phyloP scores from a whole-genome alignment of 495 filamentous ascomycete genomes.

The Trypethelium eluteriae region DNA sequence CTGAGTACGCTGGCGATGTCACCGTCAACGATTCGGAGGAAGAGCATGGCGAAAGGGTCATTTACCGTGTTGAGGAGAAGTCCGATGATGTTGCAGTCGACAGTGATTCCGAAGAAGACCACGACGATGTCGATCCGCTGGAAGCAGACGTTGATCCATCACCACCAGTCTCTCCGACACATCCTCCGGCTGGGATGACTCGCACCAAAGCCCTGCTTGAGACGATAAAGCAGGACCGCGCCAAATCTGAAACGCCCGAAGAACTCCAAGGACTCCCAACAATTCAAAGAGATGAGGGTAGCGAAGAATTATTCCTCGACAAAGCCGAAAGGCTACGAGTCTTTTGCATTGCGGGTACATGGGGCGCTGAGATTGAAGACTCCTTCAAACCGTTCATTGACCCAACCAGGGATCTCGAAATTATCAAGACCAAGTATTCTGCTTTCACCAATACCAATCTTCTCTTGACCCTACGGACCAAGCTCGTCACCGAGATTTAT shows the following conservation, averaged over 20 bases:
- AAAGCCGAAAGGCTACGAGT: slow-evolving; percentile 37
- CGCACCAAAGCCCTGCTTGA: not conserved
- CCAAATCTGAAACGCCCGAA: not conserved
- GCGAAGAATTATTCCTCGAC: slow-evolving; percentile 58
- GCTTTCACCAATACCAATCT: slow-evolving; percentile 70
- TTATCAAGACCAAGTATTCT: slow-evolving; percentile 81
- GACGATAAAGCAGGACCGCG: not conserved
- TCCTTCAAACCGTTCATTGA: slow-evolving; percentile 44
- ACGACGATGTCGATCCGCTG: not conserved
- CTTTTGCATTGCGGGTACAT: slow-evolving; percentile 53
- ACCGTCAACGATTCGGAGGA: slow-evolving; percentile 40
- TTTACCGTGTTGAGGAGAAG: slow-evolving; percentile 26
- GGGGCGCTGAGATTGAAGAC: slow-evolving; percentile 61
- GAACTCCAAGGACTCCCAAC: not conserved
- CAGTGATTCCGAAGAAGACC: slow-evolving; percentile 4
- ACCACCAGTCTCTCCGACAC: slow-evolving; percentile 1
- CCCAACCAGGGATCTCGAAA: slow-evolving; percentile 48
- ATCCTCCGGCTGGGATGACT: slow-evolving; percentile 5
- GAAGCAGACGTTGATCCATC: slow-evolving; percentile 8
- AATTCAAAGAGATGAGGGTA: slow-evolving; percentile 16
- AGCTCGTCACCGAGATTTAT: slow-evolving; percentile 83
- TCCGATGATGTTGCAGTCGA: slow-evolving; percentile 14
- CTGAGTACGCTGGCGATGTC: slow-evolving; percentile 59
- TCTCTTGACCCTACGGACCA: slow-evolving; percentile 61
- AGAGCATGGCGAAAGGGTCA: slow-evolving; percentile 38